Conservation (phyloP, 2,329 filamentous ascomycete genomes). For the Alternaria postmessia region DNA sequence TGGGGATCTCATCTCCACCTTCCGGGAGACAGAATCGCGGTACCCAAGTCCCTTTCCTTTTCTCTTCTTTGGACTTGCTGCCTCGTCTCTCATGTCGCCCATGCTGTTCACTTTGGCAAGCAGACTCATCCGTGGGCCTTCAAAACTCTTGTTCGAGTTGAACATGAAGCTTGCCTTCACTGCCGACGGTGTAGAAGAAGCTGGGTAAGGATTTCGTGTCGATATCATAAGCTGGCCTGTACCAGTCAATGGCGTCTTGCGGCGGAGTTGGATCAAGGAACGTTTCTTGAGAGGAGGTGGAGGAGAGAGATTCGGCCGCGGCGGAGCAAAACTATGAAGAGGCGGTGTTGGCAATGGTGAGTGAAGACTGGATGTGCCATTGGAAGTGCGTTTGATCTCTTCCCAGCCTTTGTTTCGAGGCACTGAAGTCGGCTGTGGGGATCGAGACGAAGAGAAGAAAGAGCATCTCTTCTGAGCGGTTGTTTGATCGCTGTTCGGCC, state of each 20-base stretch:
- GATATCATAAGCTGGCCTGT: conserved; percentile 24
- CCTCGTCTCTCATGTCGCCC: conserved; percentile 18
- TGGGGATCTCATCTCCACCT: background rate
- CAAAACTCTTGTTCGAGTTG: conserved; percentile 25
- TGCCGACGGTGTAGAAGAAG: conserved; percentile 20
- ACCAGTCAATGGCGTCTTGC: conserved; percentile 28
- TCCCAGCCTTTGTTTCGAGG: conserved; percentile 38
- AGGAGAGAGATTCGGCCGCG: conserved; percentile 14
- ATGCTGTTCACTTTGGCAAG: conserved; percentile 18
- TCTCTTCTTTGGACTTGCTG: background rate
- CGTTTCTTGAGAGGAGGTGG: conserved; percentile 23
- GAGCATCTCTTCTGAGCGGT: background rate
- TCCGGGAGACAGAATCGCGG: background rate
- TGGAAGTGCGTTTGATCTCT: conserved; percentile 34
- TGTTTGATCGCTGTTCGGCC: background rate
- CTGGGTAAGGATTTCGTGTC: conserved; percentile 22
- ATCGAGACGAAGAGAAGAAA: background rate
- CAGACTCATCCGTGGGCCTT: conserved; percentile 26
- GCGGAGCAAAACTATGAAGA: conserved; percentile 10
- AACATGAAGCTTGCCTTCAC: conserved; percentile 29
- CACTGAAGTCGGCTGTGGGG: conserved; percentile 4
- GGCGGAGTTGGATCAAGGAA: conserved; percentile 23
- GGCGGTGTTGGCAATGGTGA: conserved; percentile 9
- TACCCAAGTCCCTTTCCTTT: background rate
- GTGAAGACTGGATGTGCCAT: conserved; percentile 5